phyloP scores from a whole-genome alignment of 345 rosid species.

The Iberis pinnata region DNA sequence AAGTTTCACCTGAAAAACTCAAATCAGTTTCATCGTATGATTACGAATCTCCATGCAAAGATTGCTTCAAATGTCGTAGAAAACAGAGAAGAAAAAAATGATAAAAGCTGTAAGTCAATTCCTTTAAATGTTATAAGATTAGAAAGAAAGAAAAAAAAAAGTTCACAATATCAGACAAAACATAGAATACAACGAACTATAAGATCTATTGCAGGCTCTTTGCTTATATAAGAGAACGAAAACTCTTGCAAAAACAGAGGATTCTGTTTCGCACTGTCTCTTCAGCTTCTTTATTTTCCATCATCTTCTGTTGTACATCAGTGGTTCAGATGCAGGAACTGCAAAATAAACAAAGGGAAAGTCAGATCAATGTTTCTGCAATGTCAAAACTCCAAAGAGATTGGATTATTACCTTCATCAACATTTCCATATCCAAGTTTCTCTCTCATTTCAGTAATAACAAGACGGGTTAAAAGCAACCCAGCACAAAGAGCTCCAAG shows the following conservation, averaged over 20 bases:
- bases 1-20: conserved; percentile 63
- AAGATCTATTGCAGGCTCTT: conserved; percentile 17
- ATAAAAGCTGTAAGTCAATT: conserved; percentile 14
- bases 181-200: conserved; percentile 23
- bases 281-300: no score
- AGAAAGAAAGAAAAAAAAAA: no score
- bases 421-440: conserved; percentile 31
- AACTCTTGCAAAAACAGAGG: conserved; percentile 23
- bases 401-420: conserved; percentile 45
- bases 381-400: neutral
- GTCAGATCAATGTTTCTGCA: neutral
- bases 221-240: conserved; percentile 21
- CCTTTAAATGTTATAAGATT: conserved; percentile 16
- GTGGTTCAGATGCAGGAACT: conserved; percentile 36
- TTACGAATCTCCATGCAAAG: conserved; percentile 41
- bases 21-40: conserved; percentile 36
- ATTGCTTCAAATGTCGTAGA: conserved; percentile 88
- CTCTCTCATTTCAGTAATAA: conserved; percentile 35
- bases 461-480: conserved; percentile 61
- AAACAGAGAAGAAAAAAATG: conserved; percentile 61
- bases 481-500: conserved; percentile 69
- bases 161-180: conserved; percentile 19
- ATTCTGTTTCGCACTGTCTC: neutral
- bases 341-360: conserved; percentile 16
- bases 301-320: conserved; percentile 32